Conservation (phyloP, 768 basidiomycete genomes). For the Hebeloma cylindrosporum region DNA sequence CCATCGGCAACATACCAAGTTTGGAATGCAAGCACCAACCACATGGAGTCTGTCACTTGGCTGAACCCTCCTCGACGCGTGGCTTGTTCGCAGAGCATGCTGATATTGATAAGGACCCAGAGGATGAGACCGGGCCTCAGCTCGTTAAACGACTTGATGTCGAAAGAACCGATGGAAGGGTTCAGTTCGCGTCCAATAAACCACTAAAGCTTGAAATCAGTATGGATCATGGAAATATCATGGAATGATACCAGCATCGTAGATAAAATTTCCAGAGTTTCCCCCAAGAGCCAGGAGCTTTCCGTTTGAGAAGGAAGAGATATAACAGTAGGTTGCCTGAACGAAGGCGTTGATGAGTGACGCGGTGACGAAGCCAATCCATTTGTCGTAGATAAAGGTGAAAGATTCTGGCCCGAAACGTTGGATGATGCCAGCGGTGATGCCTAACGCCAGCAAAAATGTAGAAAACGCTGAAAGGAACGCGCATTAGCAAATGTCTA, state of each 20-base stretch:
- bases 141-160: slow-evolving; percentile 75
- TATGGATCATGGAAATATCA: neutral
- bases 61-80: slow-evolving; percentile 68
- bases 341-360: slow-evolving; percentile 73
- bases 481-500: slow-evolving; percentile 2
- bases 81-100: slow-evolving; percentile 90
- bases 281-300: slow-evolving; percentile 89
- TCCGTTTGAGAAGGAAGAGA: slow-evolving; percentile 62
- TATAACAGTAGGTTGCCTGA: slow-evolving; percentile 74
- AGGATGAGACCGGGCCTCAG: slow-evolving; percentile 88
- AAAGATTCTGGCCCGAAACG: slow-evolving; percentile 77
- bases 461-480: slow-evolving; percentile 79
- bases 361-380: slow-evolving; percentile 86
- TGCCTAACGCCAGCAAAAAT: slow-evolving; percentile 75
- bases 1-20: slow-evolving; percentile 83
- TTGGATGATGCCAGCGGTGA: slow-evolving; percentile 66
- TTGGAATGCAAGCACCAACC: slow-evolving; percentile 85
- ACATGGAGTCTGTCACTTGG: slow-evolving; percentile 85
- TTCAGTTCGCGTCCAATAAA: slow-evolving; percentile 95
- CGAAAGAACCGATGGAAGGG: slow-evolving; percentile 75
- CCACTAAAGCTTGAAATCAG: slow-evolving; percentile 49
- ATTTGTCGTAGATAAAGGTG: slow-evolving; percentile 91
- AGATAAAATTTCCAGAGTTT: slow-evolving; percentile 82
- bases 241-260: slow-evolving; percentile 68
- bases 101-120: slow-evolving; percentile 89